phyloP scores from a whole-genome alignment of 2,329 filamentous ascomycete genomes.

The Pseudogymnoascus pannorum region DNA sequence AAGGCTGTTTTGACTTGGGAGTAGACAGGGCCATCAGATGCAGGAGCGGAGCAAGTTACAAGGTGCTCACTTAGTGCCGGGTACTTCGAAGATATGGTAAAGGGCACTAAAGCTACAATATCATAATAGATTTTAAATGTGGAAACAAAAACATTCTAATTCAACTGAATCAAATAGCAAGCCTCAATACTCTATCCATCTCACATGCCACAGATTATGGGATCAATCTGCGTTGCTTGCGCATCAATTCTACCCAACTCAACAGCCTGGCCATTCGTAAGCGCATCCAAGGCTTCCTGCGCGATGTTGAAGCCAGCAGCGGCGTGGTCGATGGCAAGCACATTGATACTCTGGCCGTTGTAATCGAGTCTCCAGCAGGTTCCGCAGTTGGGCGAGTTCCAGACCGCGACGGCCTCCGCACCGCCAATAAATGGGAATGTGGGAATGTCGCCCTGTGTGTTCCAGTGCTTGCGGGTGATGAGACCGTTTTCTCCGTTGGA shows the following conservation, averaged over 20 bases:
- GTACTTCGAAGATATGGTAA: too few relatives aligned
- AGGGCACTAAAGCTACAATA: too few relatives aligned
- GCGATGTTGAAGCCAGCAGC: conserved; percentile 48
- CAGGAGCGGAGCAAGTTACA: too few relatives aligned
- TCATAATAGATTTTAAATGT: too few relatives aligned
- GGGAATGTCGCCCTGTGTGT: conserved; percentile 44
- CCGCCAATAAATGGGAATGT: conserved; percentile 51
- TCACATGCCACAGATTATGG: conserved; percentile 37
- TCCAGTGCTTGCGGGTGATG: conserved; percentile 51
- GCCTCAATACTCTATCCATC: neutral
- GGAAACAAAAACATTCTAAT: too few relatives aligned
- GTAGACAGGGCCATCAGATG: neutral
- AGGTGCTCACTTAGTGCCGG: too few relatives aligned
- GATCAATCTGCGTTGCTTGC: conserved; percentile 36
- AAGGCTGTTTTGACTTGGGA: conserved; percentile 19
- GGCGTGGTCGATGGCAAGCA: conserved; percentile 50
- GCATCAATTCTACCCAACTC: conserved; percentile 47
- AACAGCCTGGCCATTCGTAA: conserved; percentile 45
- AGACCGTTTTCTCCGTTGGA: conserved; percentile 62
- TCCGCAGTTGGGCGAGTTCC: conserved; percentile 50
- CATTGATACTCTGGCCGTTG: conserved; percentile 43
- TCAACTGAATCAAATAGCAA: too few relatives aligned
- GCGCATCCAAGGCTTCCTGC: conserved; percentile 46
- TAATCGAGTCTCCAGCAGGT: conserved; percentile 51
- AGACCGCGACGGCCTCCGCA: conserved; percentile 42